Evolutionary conservation across 2,329 filamentous ascomycete species (phyloP), one percentile per base, ranked within the genome.

Genomic region (Cucurbitaria berberidis): DNA sequence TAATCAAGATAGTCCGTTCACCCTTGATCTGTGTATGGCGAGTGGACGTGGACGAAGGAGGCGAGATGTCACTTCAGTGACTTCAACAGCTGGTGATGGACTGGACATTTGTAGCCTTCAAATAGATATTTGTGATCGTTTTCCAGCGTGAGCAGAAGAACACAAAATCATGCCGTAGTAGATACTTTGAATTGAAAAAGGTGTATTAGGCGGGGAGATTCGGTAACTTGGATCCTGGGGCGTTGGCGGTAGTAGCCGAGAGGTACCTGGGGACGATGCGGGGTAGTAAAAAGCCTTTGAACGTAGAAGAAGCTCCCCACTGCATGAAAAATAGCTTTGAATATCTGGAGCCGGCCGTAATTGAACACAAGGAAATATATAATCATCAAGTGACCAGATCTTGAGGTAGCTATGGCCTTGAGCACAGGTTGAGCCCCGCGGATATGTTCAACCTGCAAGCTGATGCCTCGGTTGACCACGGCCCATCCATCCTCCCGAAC

Each of bases 381-480:
- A 4, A n/a, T 34, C 30, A 1, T n/a, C 30, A 34, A 16, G 30
- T 16, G 30, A 6, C 16, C 11, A 4, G 16, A n/a, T 39, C 16
- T 24, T n/a, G n/a, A n/a, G 7, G 19, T 9, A 11, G 6, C 11
- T 24, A 22, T 39, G 19, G 35, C 39, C 22, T 15, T 41, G 15
- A 19, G 16, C 24, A 21, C 40, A 42, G 9, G 40, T 6, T n/a
- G 10, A 27, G 24, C 15, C 11, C 24, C 42, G 46, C 54, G 57
- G 56, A 48, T 51, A 60, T 48, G 58, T 38, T 41, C 51, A 48
- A 46, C 32, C 51, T 52, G 51, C 46, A 36, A 29, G 29, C 49
- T 44, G 45, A 59, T 53, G 63, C 69, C 70, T 73, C 70, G 70
- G 70, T 63, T 69, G 55, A 59, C 55, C 43, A 51, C 69, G 69